Conservation (phyloP, 371 early-diverging fungal genomes). For the Cokeromyces recurvatus region DNA sequence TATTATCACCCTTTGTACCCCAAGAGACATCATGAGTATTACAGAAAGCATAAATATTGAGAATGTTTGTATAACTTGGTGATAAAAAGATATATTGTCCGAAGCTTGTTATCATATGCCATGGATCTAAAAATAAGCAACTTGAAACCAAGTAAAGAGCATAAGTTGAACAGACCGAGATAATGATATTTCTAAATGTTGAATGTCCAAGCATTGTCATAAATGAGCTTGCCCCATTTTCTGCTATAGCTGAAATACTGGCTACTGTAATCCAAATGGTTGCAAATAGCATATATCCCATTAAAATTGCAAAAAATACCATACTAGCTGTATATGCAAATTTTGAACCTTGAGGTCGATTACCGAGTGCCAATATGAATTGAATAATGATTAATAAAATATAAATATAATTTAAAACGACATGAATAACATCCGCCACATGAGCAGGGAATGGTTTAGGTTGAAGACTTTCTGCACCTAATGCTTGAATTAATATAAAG, state of each 20-base stretch:
- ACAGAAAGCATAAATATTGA: conserved; percentile 92
- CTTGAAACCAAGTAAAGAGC: conserved; percentile 62
- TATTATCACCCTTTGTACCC: conserved; percentile 90
- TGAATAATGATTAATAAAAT: conserved; percentile 40
- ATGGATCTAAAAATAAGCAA: conserved; percentile 70
- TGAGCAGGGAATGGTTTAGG: conserved; percentile 15
- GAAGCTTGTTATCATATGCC: conserved; percentile 93
- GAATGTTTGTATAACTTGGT: conserved; percentile 81
- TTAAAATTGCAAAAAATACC: conserved; percentile 47
- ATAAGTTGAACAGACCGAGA: conserved; percentile 63
- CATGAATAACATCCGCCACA: conserved; percentile 11
- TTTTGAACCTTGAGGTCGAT: conserved; percentile 68
- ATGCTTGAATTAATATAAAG: conserved; percentile 54
- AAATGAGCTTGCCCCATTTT: conserved; percentile 17
- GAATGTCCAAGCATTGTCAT: conserved; percentile 28
- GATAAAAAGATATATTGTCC: conserved; percentile 83
- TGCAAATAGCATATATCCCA: conserved; percentile 61
- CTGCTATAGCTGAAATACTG: conserved; percentile 34
- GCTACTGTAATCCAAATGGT: conserved; percentile 48
- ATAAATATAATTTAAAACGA: conserved; percentile 52
- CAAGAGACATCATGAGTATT: conserved; percentile 92
- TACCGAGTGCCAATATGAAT: conserved; percentile 69
- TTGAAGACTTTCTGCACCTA: conserved; percentile 14
- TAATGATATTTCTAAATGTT: conserved; percentile 53
- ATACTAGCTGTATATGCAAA: conserved; percentile 34